Evolutionary conservation across 2,329 filamentous ascomycete species (phyloP).

Genomic region (Botrytis sinoallii): DNA sequence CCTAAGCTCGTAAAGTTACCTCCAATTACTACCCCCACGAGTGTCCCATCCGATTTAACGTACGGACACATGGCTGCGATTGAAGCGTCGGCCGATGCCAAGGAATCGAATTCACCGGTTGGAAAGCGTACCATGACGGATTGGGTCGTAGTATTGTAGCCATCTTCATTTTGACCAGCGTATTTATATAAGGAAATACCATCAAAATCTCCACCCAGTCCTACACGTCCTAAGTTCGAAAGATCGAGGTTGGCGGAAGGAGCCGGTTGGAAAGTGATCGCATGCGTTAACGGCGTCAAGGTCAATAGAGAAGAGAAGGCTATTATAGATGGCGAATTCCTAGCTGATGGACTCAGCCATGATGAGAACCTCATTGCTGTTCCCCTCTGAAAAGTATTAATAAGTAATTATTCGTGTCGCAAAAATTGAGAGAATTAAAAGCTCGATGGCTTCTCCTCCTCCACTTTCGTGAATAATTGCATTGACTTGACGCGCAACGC

Average conservation of each 20-base stretch:
- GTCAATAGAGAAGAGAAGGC: constrained; percentile 42
- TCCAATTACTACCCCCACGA: constrained; percentile 76
- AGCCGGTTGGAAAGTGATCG: constrained; percentile 58
- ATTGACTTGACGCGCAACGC: constrained; percentile 12
- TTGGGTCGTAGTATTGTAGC: constrained; percentile 67
- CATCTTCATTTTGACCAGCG: constrained; percentile 69
- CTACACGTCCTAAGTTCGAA: constrained; percentile 73
- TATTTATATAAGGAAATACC: constrained; percentile 89
- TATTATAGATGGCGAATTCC: constrained; percentile 37
- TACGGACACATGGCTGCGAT: constrained; percentile 89
- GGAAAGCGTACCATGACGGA: constrained; percentile 79
- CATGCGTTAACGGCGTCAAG: constrained; percentile 45
- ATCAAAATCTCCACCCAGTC: constrained; percentile 83
- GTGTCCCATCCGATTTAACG: constrained; percentile 59
- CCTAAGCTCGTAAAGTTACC: constrained; percentile 95
- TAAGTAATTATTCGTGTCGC: constrained; percentile 21
- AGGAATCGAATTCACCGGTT: constrained; percentile 74
- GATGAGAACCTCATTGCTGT: constrained; percentile 37
- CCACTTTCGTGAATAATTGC: constrained; percentile 21
- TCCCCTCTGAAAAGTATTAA: constrained; percentile 23
- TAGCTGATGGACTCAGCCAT: constrained; percentile 34
- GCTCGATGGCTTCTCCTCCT: constrained; percentile 24
- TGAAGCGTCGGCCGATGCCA: constrained; percentile 75
- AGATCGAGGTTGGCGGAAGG: constrained; percentile 75
- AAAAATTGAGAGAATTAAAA: constrained; percentile 20